Evolutionary conservation across 2,329 filamentous ascomycete genomes (phyloP).

Genomic region (Fonsecaea pugnacius): DNA sequence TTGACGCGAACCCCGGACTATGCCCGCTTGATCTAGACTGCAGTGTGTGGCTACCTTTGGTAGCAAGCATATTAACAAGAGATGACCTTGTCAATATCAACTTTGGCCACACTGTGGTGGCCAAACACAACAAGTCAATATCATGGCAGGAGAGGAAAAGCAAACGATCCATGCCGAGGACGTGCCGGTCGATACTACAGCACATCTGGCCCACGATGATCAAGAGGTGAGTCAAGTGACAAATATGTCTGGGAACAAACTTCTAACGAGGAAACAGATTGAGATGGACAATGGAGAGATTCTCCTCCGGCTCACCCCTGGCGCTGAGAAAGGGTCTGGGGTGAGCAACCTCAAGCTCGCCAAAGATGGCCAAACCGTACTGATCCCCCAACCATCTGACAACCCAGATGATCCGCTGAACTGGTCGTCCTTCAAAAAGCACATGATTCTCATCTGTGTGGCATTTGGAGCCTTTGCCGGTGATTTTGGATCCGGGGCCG

Average conservation of each 20-base stretch:
- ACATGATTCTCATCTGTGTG: conserved; percentile 45
- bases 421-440: conserved; percentile 38
- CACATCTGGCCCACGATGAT: background rate
- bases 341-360: conserved; percentile 18
- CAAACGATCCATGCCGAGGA: background rate
- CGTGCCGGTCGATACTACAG: background rate
- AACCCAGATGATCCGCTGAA: conserved; percentile 35
- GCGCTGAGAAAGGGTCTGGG: background rate
- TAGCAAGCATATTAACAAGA: conserved; percentile 3
- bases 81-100: background rate
- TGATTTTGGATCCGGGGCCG: conserved; percentile 47
- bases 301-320: background rate
- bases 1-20: background rate
- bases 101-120: background rate
- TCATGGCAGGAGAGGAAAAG: conserved; percentile 1
- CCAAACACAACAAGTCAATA: background rate
- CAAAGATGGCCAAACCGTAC: conserved; percentile 37
- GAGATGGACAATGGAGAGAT: conserved; percentile 11
- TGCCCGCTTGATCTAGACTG: background rate
- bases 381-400: conserved; percentile 44
- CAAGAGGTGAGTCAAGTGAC: background rate
- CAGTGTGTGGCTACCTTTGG: background rate
- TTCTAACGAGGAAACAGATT: background rate
- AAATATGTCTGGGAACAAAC: background rate
- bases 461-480: conserved; percentile 44